Conservation (phyloP, 2,329 filamentous ascomycete genomes). For the Tolypocladium ophioglossoides region DNA sequence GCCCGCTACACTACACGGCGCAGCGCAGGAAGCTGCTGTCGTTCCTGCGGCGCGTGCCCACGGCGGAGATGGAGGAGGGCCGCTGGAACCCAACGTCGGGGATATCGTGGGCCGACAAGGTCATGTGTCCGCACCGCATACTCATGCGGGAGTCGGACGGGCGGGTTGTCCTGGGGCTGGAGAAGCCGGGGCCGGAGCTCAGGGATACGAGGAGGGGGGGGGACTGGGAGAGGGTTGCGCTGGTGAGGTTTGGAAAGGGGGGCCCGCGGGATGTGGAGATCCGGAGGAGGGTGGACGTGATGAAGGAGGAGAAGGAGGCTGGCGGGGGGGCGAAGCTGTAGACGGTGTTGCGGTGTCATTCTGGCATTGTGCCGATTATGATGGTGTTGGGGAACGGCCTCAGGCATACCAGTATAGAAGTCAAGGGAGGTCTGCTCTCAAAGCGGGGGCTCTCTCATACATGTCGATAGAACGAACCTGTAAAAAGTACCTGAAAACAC, state of each 20-base stretch:
- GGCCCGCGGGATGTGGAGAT: conserved; percentile 45
- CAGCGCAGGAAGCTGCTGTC: conserved; percentile 42
- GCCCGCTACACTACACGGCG: conserved; percentile 24
- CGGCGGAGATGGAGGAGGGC: conserved; percentile 27
- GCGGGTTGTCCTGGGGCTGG: conserved; percentile 43
- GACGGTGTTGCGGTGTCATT: neutral
- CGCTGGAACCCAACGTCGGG: conserved; percentile 27
- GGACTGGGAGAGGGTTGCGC: conserved; percentile 47
- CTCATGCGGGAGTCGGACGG: conserved; percentile 33
- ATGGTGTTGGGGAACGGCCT: neutral
- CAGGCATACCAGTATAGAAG: neutral
- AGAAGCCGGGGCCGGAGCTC: conserved; percentile 47
- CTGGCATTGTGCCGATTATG: neutral
- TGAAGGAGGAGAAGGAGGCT: conserved; percentile 30
- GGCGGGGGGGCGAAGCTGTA: neutral
- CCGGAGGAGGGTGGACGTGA: conserved; percentile 34
- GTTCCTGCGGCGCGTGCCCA: conserved; percentile 38
- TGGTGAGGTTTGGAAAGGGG: conserved; percentile 41
- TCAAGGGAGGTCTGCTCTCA: neutral
- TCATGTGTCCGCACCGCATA: conserved; percentile 45
- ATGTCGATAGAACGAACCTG: fast-evolving
- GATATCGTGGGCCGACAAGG: conserved; percentile 49
- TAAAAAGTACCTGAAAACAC: neutral
- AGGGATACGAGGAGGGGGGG: conserved; percentile 36
- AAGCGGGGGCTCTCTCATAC: neutral